Evolutionary conservation across 1,139 yeast species (phyloP), one percentile per base, ranked within the genome.

Genomic region (Eremothecium coryli): DNA sequence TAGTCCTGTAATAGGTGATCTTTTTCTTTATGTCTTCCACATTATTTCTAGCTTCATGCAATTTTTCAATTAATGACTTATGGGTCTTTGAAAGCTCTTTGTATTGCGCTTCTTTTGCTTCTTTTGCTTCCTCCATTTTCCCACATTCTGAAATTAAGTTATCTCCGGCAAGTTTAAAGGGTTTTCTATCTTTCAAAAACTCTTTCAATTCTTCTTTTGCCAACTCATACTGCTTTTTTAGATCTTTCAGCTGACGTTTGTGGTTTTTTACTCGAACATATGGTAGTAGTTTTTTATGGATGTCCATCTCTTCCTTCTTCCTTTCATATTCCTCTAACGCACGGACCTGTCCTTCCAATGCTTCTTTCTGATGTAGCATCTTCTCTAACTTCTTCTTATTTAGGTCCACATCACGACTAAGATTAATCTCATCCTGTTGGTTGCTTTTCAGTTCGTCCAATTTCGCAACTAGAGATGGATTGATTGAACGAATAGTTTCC

Each of bases 401-500:
- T 10, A 47, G 39, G 26, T 48, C 50, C 15, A 62, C 60, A 5
- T 61, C 53, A 3, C 50, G 37, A n/a, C 46, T 45, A 7, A 36
- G 29, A 14, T 49, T 44, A n/a, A 60, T 56, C 1, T 50, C 54
- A 46, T 82, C 86, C 11, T 72, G 58, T 23, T 75, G 78, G 35
- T 85, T 64, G 18, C 61, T 50, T 40, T 71, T 71, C 46, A 90
- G 93, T 40, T 68, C 66, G 3, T 61, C 57, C 15, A 75, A 56
- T 5, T 29, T 28, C 2, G 31, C 38, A 7, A 52, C 38, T 43
- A 88, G 60, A 26, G 70, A 66, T 1, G 75, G 65, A 7, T 84
- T 85, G 25, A 86, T 71, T 1, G 96, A 86, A 37, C 93, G 65
- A 51, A 86, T 85, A 1, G 95, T 84, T 49, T 84, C 94, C 22